Percentiles rank a stretch among this genome's conserved stretches.
Evolutionary conservation across 306 rosid species (phyloP).

Genomic region (Prunus mira): DNA sequence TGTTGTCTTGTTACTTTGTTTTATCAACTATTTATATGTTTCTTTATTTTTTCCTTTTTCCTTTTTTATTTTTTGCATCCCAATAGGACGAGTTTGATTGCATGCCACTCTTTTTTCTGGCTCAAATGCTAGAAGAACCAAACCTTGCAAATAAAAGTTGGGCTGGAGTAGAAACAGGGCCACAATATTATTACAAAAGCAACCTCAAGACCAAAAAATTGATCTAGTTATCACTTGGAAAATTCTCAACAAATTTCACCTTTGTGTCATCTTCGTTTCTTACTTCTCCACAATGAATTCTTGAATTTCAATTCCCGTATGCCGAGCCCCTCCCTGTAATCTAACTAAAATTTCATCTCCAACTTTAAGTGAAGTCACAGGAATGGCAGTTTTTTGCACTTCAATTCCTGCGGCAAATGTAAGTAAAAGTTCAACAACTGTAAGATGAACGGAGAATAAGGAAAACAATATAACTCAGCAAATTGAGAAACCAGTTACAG

Average conservation of each 20-base stretch:
- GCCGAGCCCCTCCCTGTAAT: conserved; percentile 88
- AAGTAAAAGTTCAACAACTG: conserved; percentile 6
- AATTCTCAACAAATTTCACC: conserved; percentile 19
- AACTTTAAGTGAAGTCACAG: conserved; percentile 69
- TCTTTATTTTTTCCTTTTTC: no score
- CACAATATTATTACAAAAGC: background rate
- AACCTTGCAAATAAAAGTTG: no score
- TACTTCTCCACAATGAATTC: conserved; percentile 91
- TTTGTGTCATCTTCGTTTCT: conserved; percentile 16
- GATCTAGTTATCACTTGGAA: background rate
- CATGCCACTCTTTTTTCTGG: no score
- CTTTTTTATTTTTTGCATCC: no score
- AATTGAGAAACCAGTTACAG: background rate
- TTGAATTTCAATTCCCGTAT: conserved; percentile 86
- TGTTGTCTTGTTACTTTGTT: background rate
- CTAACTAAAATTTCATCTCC: conserved; percentile 75
- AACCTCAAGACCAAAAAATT: background rate
- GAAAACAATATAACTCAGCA: background rate
- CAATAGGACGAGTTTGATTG: no score
- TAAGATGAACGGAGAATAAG: conserved; percentile 5
- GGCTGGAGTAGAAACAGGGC: background rate
- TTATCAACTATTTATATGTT: no score
- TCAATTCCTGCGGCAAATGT: conserved; percentile 39
- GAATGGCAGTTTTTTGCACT: conserved; percentile 40
- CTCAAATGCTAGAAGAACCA: no score